Evolutionary conservation across 371 early-diverging fungal genomes (phyloP), one percentile per base, ranked within the genome.

Genomic region (Apophysomyces elegans): DNA sequence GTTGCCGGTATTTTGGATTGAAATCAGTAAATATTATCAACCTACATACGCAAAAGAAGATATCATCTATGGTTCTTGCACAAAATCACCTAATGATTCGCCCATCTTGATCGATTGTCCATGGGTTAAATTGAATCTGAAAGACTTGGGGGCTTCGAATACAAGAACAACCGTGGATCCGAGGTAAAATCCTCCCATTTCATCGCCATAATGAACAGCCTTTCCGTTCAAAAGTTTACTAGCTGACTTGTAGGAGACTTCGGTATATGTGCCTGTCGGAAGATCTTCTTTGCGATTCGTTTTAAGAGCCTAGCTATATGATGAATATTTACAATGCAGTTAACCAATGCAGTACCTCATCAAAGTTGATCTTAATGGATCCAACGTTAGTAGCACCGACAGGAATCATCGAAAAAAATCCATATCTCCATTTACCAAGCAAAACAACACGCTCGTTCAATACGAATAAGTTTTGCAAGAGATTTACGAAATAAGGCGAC

Each of bases 361-460:
- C 96, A 81, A 96, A 93, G 71, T 96, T 92, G 62, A 99, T 87
- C 50, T 88, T 85, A 70, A 99, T 96, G 14, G 94, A 91, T 1
- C 99, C 98, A 13, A 99, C 99, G 62, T 99, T 98, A 7, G 99
- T 99, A 0, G 99, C 98, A 1, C 97, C 99, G 1, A 99, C 98
- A 1, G 98, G 95, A 12, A 94, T 90, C 95, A 96, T 95, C 1
- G 93, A 88, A 74, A 98, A 97, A 78, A 95, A 94, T 6, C 98
- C 98, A 71, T 96, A 83, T 59, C 84, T 84, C 99, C 99, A 98
- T 67, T 85, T 83, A 44, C 99, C 99, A 37, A 95, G 65, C 65
- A 99, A 69, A 0, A 90, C 94, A 2, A 98, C 96, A 12, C 99
- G 91, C 78, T 99, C 99, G 78, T 99, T 99, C 56, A 98, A 77